Percentiles rank a stretch among this genome's conserved stretches.
phyloP scores from a whole-genome alignment of 2,329 filamentous ascomycete species.

The Neoscytalidium dimidiatum region DNA sequence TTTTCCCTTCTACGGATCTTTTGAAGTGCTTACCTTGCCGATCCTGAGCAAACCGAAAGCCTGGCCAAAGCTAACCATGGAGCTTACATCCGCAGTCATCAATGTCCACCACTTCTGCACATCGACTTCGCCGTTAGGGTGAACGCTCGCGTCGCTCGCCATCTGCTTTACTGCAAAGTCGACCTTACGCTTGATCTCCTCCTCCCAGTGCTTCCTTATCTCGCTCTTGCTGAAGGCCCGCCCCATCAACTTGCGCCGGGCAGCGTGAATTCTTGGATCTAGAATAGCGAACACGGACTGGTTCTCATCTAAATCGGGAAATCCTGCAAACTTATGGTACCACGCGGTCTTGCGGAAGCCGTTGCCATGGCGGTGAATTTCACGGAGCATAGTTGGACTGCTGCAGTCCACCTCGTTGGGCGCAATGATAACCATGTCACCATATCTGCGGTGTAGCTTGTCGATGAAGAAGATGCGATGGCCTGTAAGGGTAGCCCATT shows the following conservation, averaged over 20 bases:
- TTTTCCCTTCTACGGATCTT: background rate
- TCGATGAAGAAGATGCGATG: conserved; percentile 43
- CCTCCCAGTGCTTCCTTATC: conserved; percentile 40
- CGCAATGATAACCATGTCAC: conserved; percentile 33
- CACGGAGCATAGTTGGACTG: conserved; percentile 31
- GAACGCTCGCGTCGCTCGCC: conserved; percentile 23
- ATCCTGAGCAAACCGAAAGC: conserved; percentile 40
- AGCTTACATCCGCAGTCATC: conserved; percentile 42
- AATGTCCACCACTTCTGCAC: conserved; percentile 42
- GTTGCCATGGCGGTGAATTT: conserved; percentile 33
- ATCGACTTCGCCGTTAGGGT: conserved; percentile 31
- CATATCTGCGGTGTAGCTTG: conserved; percentile 36
- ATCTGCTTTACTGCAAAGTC: conserved; percentile 36
- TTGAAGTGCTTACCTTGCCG: conserved; percentile 30
- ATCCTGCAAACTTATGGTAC: background rate
- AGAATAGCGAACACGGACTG: conserved; percentile 40
- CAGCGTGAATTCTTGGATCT: conserved; percentile 36
- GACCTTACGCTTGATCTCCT: conserved; percentile 33
- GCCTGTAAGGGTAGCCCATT: conserved; percentile 32
- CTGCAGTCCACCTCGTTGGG: conserved; percentile 32
- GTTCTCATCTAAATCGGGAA: conserved; percentile 10
- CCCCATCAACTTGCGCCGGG: conserved; percentile 38
- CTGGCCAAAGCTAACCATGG: conserved; percentile 42
- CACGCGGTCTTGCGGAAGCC: conserved; percentile 22
- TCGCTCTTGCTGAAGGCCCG: conserved; percentile 38